Conservation (phyloP, 768 basidiomycete genomes). For the Pseudohyphozyma bogoriensis region DNA sequence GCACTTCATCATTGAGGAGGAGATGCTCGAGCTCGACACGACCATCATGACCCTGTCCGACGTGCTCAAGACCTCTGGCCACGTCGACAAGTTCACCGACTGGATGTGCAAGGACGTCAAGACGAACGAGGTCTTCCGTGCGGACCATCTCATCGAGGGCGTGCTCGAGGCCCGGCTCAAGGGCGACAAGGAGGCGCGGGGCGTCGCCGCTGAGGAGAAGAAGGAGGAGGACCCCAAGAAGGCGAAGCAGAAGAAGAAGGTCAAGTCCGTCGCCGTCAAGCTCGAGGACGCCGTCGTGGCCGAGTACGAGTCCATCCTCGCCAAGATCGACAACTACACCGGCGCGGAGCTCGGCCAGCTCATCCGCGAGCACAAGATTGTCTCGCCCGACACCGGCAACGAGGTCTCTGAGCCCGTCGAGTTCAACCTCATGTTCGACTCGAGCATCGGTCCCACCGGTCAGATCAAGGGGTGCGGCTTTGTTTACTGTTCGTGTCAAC, state of each 20-base stretch:
- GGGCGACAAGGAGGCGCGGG: constrained; percentile 82
- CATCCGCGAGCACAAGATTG: constrained; percentile 65
- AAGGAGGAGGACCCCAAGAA: constrained; percentile 51
- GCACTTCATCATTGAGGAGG: constrained; percentile 96
- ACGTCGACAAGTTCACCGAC: constrained; percentile 94
- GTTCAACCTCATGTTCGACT: constrained; percentile 98
- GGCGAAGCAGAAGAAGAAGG: constrained; percentile 58
- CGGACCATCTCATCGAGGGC: constrained; percentile 88
- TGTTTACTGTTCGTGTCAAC: background rate
- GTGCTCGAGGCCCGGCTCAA: constrained; percentile 83
- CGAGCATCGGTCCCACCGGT: constrained; percentile 93
- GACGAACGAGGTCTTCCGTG: constrained; percentile 92
- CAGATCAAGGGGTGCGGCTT: constrained; percentile 75
- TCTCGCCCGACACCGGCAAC: constrained; percentile 86
- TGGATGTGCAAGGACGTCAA: constrained; percentile 91
- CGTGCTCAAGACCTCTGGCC: constrained; percentile 93
- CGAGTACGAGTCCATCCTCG: constrained; percentile 72
- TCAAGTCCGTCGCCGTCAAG: constrained; percentile 59
- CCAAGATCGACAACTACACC: constrained; percentile 87
- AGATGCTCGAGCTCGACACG: constrained; percentile 97
- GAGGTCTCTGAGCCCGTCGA: constrained; percentile 83
- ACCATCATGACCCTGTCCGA: constrained; percentile 93
- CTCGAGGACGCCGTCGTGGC: constrained; percentile 61
- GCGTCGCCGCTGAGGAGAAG: constrained; percentile 48
- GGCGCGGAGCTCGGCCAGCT: constrained; percentile 82